Base-by-base conservation (phyloP, 192 early-diverging fungal genomes). In the Mortierella antarctica region DNA sequence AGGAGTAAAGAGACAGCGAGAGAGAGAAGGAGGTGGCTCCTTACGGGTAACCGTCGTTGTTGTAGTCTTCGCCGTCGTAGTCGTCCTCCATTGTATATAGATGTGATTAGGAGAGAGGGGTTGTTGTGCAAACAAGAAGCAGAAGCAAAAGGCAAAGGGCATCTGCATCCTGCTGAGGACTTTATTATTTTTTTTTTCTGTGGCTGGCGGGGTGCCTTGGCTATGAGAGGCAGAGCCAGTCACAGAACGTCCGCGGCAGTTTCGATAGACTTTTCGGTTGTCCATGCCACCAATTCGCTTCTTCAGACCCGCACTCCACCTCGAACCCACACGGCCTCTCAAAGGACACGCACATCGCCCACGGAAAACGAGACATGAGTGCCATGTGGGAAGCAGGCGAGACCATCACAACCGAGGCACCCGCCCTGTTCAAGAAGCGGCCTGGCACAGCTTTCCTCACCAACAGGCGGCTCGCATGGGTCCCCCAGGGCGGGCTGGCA, bases 391-490 rank as follows among this genome's bases (percentile, higher is more conserved):
- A 80, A 42, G 59, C 77, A 31, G 77, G 77, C 47, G 77, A 80
- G 70, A 68, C 58, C 6, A 48, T 72, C 7, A 64, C 45, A 17
- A 23, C 17, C 17, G 70, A 80, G 54, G 77, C 65, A 1, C 31
- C 14, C 4, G 41, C 77, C 0, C 48, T 23, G 6, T 80, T 63
- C 41, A 47, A 51, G 7, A 84, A 82, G 51, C 69, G 67, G 14
- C 69, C 82, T 6, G 89, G 89, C n/a, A 75, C 67, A 2, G 61
- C 86, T 46, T 85, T 85, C 58, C 71, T 86, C 58, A 89, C 86
- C 44, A 87, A 85, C 76, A 85, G 83, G 56, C 86, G 89, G 13
- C 66, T 89, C 21, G 82, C 76, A 6, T 92, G 89, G 89, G 88
- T 86, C 52, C 79, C 77, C 56, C 61, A 80, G 5, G 88, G 81